These are phyloP conservation scores for Solanum etuberosum DNA, from an alignment of 257 asterid genomes.

Conservation along the genomic window DNA sequence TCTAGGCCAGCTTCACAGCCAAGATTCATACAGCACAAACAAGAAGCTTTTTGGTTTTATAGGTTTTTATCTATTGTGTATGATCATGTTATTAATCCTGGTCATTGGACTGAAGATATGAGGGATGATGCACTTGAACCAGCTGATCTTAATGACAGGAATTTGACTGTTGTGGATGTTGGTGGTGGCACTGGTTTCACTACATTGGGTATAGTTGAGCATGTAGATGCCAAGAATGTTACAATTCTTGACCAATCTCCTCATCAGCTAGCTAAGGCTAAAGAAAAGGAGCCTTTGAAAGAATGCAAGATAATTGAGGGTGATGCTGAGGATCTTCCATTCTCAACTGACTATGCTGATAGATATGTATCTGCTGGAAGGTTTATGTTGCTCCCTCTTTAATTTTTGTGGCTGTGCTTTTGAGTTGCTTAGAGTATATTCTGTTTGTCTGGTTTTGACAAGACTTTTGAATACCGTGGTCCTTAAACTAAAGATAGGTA, in stretches of 20 bases:
- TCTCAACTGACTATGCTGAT: conserved; percentile 60
- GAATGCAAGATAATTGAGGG: conserved; percentile 84
- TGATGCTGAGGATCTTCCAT: conserved; percentile 96
- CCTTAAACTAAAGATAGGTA: not conserved
- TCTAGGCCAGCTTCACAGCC: conserved; percentile 87
- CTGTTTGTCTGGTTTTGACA: not conserved
- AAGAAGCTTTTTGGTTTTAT: conserved; percentile 95
- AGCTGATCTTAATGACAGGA: conserved; percentile 49
- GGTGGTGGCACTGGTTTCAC: conserved; percentile 98
- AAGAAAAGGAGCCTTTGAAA: conserved; percentile 78
- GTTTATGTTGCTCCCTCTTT: conserved; percentile 15
- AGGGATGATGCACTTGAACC: conserved; percentile 96
- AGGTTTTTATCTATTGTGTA: conserved; percentile 83
- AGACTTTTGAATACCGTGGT: not conserved
- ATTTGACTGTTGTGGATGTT: conserved; percentile 73
- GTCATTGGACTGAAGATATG: conserved; percentile 99
- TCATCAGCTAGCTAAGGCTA: conserved; percentile 92
- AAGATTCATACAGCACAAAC: conserved; percentile 88
- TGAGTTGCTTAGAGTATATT: not conserved
- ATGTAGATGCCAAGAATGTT: conserved; percentile 87
- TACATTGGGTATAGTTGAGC: conserved; percentile 79
- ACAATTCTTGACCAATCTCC: conserved; percentile 99
- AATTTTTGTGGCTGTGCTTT: not conserved
- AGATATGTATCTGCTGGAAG: conserved; percentile 95
- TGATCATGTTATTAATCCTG: conserved; percentile 94